Evolutionary conservation across 2,329 filamentous ascomycete genomes (phyloP), one percentile per base, ranked within the genome.

Genomic region (Cladosporium cucumerinum): DNA sequence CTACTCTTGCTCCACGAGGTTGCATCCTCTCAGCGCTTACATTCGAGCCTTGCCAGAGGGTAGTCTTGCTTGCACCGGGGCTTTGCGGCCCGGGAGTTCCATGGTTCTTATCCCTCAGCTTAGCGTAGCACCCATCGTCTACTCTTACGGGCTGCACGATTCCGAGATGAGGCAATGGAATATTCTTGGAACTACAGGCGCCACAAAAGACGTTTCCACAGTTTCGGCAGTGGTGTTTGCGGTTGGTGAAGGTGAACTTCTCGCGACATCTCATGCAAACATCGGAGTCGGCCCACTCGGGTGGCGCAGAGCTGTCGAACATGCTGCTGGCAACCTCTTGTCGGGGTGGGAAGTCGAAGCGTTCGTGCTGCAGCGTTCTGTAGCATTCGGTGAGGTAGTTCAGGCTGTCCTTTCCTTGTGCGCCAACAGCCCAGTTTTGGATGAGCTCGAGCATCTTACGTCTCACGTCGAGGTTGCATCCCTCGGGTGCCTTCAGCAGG

Each of bases 181-280:
- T 85, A 25, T 85, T 87, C 80, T 98, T 98, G 81, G 87, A 89
- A 16, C 94, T 98, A 75, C 95, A 99, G 72, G 95, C 89, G 69
- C 94, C 92, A 75, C 97, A 96, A 76, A 99, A 99, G 73, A 96
- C 95, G 78, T 95, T 97, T 60, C 95, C 95, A 74, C 95, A 99
- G 77, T 99, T 99, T 69, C 95, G 89, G 74, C 95, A 99, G 77
- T 99, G 95, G 76, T 99, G 95, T 76, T 98, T 99, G 73, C 95
- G 89, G 77, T 99, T 99, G 64, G 94, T 99, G 75, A 99, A 97
- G 57, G 92, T 97, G 73, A 99, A 99, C 21, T 92, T 81, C 14
- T 94, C 97, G 71, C 95, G 88, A 77, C 95, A 99, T 75, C 95
- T 90, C 93, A 99, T 97, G 77, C 95, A 99, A 34, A 99, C 94